A percentile compares a stretch with the other conserved stretches of the same genome.
These are phyloP conservation scores for Nigrospora osmanthi DNA, from an alignment of 2,329 filamentous ascomycete genomes.

Conservation along the genomic window DNA sequence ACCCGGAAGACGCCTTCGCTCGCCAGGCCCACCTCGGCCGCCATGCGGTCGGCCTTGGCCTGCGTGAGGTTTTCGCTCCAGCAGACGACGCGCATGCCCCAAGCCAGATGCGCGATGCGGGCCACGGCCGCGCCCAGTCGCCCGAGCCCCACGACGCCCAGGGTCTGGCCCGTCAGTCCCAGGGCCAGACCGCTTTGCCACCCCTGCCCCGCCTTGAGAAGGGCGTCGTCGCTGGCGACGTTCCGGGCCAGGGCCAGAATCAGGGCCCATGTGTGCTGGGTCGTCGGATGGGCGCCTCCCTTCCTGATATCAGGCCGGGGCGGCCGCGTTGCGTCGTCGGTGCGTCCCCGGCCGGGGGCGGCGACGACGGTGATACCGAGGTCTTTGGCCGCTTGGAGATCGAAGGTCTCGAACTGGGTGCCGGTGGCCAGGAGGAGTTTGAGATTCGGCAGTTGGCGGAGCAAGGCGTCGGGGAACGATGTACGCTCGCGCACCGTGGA, in stretches of 20 bases:
- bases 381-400: constrained; percentile 52
- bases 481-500: constrained; percentile 76
- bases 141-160: constrained; percentile 67
- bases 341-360: constrained; percentile 32
- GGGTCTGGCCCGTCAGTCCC: constrained; percentile 58
- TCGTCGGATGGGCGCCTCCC: constrained; percentile 48
- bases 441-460: constrained; percentile 65
- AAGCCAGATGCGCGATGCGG: constrained; percentile 59
- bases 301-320: constrained; percentile 15
- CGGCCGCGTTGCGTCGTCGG: constrained; percentile 8
- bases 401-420: constrained; percentile 59
- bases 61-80: constrained; percentile 79
- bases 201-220: constrained; percentile 51
- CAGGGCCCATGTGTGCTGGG: constrained; percentile 61
- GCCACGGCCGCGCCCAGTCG: constrained; percentile 62
- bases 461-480: constrained; percentile 58
- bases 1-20: constrained; percentile 58
- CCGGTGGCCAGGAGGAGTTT: constrained; percentile 70
- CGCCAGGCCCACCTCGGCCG: constrained; percentile 52
- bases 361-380: constrained; percentile 57
- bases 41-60: constrained; percentile 62
- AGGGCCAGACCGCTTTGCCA: constrained; percentile 67
- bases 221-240: constrained; percentile 61
- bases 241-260: constrained; percentile 62
- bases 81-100: constrained; percentile 68